Base-by-base conservation (phyloP, 345 rosid genomes). In the Eutrema yunnanense region DNA sequence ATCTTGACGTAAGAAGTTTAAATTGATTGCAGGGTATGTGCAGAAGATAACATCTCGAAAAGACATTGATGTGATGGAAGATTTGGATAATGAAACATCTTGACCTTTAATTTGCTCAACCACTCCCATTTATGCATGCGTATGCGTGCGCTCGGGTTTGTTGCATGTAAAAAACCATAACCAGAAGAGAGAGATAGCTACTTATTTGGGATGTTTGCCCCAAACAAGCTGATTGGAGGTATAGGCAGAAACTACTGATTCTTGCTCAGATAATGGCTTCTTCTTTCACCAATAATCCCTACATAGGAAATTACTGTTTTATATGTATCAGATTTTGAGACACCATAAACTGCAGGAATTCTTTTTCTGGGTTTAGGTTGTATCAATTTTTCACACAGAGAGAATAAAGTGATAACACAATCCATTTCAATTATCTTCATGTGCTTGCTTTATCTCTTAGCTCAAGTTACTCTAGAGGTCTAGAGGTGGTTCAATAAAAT, bases 1-100 rank as follows among this genome's bases (percentile, higher is more conserved):
- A 7, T 62, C 9, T 63, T 38, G 38, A 76, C 61, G 41, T 38
- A 2, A 29, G 4, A 46, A 13, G 59, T 62, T 55, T 9, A 9
- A 55, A 43, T 29, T 74, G 7, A 32, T 73, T 75, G 82, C 90
- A 92, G 97, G 99, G 68, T 95, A 89, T 57, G 96, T 92, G 77
- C 96, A 92, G 79, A 89, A 89, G 82, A 88, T 95, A 76, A 95
- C 97, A 75, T 84, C 93, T 65, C 88, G 97, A 53, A 86, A 76
- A 56, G 96, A 90, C 79, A 92, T 90, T 67, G 90, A 83, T 34
- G 81, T 86, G 40, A 95, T 88, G 97, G 94, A 86, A 83, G 89
- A 95, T 59, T 72, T 87, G 84, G 97, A 89, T 58, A 81, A 87
- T 34, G 93, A 93, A 79, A 80, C 90, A 3, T 83, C 84, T 22